Percentiles rank a stretch among this genome's conserved stretches.
Conservation (phyloP, 495 filamentous ascomycete species). For the Penicillium herquei region DNA sequence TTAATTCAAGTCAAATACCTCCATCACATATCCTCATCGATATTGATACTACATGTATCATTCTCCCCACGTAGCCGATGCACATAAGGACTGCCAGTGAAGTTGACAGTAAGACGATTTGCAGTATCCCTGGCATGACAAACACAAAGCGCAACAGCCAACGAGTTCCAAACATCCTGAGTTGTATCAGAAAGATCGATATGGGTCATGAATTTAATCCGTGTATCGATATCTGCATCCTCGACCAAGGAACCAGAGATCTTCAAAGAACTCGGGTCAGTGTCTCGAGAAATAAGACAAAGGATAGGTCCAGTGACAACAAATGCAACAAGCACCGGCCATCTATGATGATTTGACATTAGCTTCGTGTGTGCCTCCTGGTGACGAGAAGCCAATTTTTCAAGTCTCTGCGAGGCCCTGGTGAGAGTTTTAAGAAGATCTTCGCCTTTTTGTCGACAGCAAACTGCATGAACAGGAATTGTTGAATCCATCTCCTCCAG, state of each 20-base stretch:
- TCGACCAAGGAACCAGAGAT: background rate
- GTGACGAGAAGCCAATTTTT: slow-evolving; percentile 28
- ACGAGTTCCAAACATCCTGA: slow-evolving; percentile 50
- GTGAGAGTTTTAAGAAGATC: slow-evolving; percentile 27
- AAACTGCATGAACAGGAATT: slow-evolving; percentile 36
- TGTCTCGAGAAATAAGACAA: slow-evolving; percentile 39
- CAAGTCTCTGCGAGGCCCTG: slow-evolving; percentile 28
- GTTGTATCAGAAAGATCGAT: slow-evolving; percentile 39
- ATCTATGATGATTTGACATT: background rate
- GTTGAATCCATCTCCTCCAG: slow-evolving; percentile 17
- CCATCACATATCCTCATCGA: background rate
- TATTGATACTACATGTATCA: background rate
- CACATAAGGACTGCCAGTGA: background rate
- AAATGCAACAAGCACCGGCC: slow-evolving; percentile 37
- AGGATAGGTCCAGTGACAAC: slow-evolving; percentile 43
- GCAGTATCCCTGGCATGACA: slow-evolving; percentile 38
- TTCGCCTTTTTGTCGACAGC: slow-evolving; percentile 29
- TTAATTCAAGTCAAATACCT: no score
- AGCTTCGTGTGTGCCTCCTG: slow-evolving; percentile 1
- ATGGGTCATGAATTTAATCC: slow-evolving; percentile 31
- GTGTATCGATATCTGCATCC: slow-evolving; percentile 7
- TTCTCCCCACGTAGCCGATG: background rate
- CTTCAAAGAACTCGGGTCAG: slow-evolving; percentile 18
- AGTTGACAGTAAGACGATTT: slow-evolving; percentile 21
- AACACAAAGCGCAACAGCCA: slow-evolving; percentile 42